Evolutionary conservation across 352 stramenopile genomes (phyloP).

Genomic region (Pythium coloratum): DNA sequence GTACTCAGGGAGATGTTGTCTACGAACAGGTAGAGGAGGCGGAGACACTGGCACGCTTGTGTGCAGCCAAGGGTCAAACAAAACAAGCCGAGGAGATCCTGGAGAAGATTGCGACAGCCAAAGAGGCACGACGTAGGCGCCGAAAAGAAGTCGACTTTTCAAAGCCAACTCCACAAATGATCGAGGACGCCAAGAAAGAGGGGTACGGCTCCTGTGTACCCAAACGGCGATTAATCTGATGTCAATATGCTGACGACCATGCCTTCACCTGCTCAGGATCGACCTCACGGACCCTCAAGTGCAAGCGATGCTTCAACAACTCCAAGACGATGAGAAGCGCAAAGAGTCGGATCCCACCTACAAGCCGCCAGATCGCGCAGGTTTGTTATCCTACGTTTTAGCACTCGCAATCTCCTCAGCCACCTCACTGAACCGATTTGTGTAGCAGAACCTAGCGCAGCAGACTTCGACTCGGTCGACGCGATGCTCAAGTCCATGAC

Average conservation of each 20-base stretch:
- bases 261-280: constrained; percentile 39
- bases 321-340: constrained; percentile 66
- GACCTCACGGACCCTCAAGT: constrained; percentile 71
- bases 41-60: constrained; percentile 61
- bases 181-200: constrained; percentile 72
- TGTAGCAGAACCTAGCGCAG: constrained; percentile 9
- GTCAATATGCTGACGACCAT: background rate
- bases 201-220: constrained; percentile 37
- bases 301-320: constrained; percentile 79
- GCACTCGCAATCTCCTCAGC: background rate
- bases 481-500: constrained; percentile 76
- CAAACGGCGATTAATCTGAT: background rate
- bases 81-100: constrained; percentile 66
- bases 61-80: constrained; percentile 61
- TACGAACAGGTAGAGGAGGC: constrained; percentile 57
- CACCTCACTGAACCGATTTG: background rate
- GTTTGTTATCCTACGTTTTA: constrained; percentile 1
- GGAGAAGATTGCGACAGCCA: constrained; percentile 56
- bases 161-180: constrained; percentile 74
- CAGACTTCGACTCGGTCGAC: constrained; percentile 53
- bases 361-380: constrained; percentile 18
- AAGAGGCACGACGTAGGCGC: constrained; percentile 40
- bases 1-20: background rate
- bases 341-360: constrained; percentile 32
- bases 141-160: constrained; percentile 79